Base-by-base conservation (phyloP, 805 yeast species). In the Deakozyma indianensis region DNA sequence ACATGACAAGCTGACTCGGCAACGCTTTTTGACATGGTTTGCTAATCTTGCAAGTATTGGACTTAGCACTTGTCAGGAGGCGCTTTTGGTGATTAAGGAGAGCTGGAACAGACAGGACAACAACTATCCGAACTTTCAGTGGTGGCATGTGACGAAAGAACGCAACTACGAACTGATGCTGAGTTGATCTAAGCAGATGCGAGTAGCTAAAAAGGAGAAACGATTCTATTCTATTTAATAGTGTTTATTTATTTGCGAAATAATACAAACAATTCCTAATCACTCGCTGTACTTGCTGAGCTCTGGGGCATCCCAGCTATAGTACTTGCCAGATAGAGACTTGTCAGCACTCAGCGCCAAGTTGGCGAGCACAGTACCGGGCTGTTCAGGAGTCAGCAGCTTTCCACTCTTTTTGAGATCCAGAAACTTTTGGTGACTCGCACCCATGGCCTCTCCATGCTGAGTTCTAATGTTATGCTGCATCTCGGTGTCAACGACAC, bases 401-500 rank as follows among this genome's bases (percentile, higher is more conserved):
- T 76, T 65, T 21, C 73, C 70, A 25, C 72, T 68, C 18, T 65
- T 50, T 56, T 84, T 77, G 48, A 90, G 65, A 27, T 78, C 80
- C 3, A 69, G 64, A 62, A 90, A 90, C 50, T 79, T 68, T 44
- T 75, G 64, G 50, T 76, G 69, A 3, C 77, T 73, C 18, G 72
- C 77, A 0, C 68, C 64, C 0, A 71, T 66, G 96, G 88, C 88
- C 23, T 66, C 65, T 3, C 55, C 50, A 41, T 49, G 76, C 41
- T 62, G 69, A 16, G 75, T 80, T 54, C 97, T 75, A 47, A 90
- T 87, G 45, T 77, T 80, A 4, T 52, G 59, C 64, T 92, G 97
- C 97, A 92, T 90, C 20, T 67, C 68, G 1, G 98, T 90, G 58
- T 85, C 85, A 1, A 92, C 96, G 1, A 86, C 94, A 3, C 98